Percentiles rank a stretch among this genome's conserved stretches.
These are phyloP conservation scores for Yamadazyma philogaea DNA, from an alignment of 805 yeast genomes.

Conservation along the genomic window DNA sequence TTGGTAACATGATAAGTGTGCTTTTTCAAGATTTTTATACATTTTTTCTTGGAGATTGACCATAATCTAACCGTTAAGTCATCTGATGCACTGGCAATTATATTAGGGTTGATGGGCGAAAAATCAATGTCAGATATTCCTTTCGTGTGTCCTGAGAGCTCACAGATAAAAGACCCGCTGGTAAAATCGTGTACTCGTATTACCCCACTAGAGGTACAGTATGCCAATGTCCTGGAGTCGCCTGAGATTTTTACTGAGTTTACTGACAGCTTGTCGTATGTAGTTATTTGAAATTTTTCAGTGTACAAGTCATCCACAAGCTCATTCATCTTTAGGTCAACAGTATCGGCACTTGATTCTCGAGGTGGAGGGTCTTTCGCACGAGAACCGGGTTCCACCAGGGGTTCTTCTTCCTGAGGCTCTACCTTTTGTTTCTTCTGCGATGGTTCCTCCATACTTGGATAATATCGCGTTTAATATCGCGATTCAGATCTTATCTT, in stretches of 20 bases:
- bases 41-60: conserved; percentile 51
- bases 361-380: not conserved
- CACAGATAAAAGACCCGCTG: conserved; percentile 28
- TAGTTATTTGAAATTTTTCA: not conserved
- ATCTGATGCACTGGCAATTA: conserved; percentile 82
- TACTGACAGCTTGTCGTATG: conserved; percentile 2
- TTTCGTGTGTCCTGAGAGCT: conserved; percentile 55
- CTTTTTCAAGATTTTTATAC: conserved; percentile 55
- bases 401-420: no score
- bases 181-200: conserved; percentile 25
- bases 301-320: conserved; percentile 5
- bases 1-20: conserved; percentile 84
- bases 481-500: not conserved
- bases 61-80: conserved; percentile 78
- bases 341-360: not conserved
- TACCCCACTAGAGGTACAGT: conserved; percentile 34
- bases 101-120: conserved; percentile 64
- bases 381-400: not conserved
- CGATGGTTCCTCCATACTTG: conserved; percentile 4
- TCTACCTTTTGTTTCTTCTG: conserved; percentile 3
- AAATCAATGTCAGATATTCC: conserved; percentile 78
- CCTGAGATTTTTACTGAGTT: conserved; percentile 52
- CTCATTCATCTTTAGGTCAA: not conserved
- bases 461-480: not conserved
- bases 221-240: conserved; percentile 55